Conservation (phyloP, 176 grass and related monocot genomes). For the Bothriochloa decipiens region DNA sequence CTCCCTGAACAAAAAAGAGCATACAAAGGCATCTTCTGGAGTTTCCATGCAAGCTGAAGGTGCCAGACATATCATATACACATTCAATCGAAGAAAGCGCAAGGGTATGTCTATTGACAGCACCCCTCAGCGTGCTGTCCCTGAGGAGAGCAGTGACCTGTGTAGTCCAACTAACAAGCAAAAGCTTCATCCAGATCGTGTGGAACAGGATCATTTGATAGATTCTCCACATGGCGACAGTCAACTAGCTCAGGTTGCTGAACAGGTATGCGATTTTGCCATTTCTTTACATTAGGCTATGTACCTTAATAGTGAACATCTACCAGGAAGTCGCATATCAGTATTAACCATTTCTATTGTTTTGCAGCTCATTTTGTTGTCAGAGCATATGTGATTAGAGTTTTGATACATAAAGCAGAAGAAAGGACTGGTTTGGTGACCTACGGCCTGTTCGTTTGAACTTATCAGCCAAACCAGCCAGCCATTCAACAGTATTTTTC, state of each 20-base stretch:
- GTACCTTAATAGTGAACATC: constrained; percentile 33
- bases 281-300: constrained; percentile 28
- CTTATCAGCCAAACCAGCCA: too few species aligned
- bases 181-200: constrained; percentile 32
- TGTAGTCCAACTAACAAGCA: constrained; percentile 37
- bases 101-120: constrained; percentile 54
- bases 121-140: constrained; percentile 37
- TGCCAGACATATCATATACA: constrained; percentile 72
- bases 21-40: constrained; percentile 30
- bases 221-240: constrained; percentile 65
- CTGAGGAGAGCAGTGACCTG: constrained; percentile 44
- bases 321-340: constrained; percentile 1
- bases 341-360: constrained; percentile 19
- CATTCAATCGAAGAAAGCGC: constrained; percentile 88
- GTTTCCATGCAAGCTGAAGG: constrained; percentile 57
- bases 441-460: too few species aligned
- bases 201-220: constrained; percentile 41
- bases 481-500: too few species aligned
- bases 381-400: constrained; percentile 56
- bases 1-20: constrained; percentile 29
- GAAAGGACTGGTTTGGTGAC: constrained; percentile 26
- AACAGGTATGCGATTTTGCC: constrained; percentile 57
- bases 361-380: constrained; percentile 95
- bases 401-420: constrained; percentile 41
- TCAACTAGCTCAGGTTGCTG: constrained; percentile 78